Evolutionary conservation across 108 stramenopile species (phyloP), one percentile per base, ranked within the genome.

Genomic region (Fragilaria crotonensis): DNA sequence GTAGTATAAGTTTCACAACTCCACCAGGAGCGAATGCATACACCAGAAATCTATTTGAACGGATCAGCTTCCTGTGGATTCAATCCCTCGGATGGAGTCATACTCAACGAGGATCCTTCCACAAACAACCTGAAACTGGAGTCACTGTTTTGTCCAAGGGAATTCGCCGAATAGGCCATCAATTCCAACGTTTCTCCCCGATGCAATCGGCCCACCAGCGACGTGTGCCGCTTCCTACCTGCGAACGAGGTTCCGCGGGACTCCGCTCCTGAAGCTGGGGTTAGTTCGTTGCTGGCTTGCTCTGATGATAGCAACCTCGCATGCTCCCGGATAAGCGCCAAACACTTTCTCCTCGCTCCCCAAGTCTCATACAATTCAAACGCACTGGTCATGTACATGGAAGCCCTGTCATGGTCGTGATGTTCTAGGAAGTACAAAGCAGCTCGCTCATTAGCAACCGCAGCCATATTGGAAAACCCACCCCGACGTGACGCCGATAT

Each of bases 341-440:
- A 41, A 11, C 11, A 41, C 44, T 80, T 80, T 1, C 60, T 71
- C 5, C 1, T 30, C 1, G 79, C 79, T 19, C 79, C 79, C 71
- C 75, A 80, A 5, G 72, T 70, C 22, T 50, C 49, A 21, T 71
- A 79, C 44, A 75, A 45, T 23, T 63, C 57, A 28, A 48, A 27
- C 17, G 78, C 66, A 30, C 64, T 52, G 14, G 48, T 30, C 26
- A 75, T 19, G 54, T 75, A 72, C 33, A 54, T 62, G 5, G 66
- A 60, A 18, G 48, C 57, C 73, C 62, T 64, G 36, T 44, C 50
- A 4, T 52, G 36, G 25, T 75, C 70, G 2, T 58, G 47, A 19
- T 58, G 30, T 25, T 63, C 58, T 36, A 52, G 14, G 29, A 79
- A 75, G 17, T 27, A 72, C 0, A 63, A 26, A 7, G 46, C 78